phyloP scores from a whole-genome alignment of 768 basidiomycete species.

The Cubamyces lactineus region DNA sequence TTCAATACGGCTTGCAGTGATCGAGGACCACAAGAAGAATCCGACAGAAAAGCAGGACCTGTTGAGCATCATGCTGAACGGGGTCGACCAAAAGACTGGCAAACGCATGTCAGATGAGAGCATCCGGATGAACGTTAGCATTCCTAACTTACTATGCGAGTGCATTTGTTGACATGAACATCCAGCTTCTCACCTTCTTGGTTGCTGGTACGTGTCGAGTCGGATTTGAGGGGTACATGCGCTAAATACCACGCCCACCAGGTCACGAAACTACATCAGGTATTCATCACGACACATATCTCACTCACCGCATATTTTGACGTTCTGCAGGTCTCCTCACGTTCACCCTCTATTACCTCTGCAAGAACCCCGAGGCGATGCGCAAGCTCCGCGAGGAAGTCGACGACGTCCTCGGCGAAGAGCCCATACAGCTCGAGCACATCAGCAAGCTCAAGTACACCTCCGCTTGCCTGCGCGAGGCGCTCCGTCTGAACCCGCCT shows the following conservation, averaged over 20 bases:
- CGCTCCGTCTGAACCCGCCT: conserved; percentile 42
- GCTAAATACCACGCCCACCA: conserved; percentile 1
- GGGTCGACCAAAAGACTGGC: conserved; percentile 50
- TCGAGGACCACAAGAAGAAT: conserved; percentile 42
- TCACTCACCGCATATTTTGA: neutral
- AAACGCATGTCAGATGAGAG: conserved; percentile 43
- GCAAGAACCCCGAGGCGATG: conserved; percentile 48
- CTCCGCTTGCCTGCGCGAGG: conserved; percentile 43
- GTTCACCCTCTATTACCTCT: conserved; percentile 48
- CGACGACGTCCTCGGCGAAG: conserved; percentile 47
- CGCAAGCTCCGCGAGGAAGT: conserved; percentile 50
- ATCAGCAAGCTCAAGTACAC: conserved; percentile 49
- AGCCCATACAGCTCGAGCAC: conserved; percentile 43
- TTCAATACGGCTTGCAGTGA: conserved; percentile 34
- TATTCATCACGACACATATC: neutral
- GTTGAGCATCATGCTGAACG: conserved; percentile 49
- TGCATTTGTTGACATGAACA: neutral
- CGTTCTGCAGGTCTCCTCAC: conserved; percentile 38
- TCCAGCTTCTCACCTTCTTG: conserved; percentile 51
- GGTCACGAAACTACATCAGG: conserved; percentile 46
- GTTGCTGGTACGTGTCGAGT: conserved; percentile 42
- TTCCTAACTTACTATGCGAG: neutral
- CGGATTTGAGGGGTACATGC: neutral
- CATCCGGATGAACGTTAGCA: conserved; percentile 46
- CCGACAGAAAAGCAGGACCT: conserved; percentile 47